These are phyloP conservation scores for Diaporthe eres DNA, from an alignment of 2,329 filamentous ascomycete genomes.

Conservation along the genomic window DNA sequence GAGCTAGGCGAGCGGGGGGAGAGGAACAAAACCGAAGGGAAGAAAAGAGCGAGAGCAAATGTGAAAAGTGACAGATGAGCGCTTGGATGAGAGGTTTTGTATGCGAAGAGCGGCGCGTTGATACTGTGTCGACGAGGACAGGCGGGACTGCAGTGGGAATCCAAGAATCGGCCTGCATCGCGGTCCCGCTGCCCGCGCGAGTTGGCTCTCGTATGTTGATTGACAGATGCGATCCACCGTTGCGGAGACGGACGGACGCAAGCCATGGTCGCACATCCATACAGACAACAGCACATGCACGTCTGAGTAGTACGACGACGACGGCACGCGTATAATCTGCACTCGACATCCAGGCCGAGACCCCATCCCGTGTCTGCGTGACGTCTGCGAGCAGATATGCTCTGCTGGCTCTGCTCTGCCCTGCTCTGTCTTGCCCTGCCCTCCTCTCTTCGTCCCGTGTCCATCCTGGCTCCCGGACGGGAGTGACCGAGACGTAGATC, in stretches of 20 bases:
- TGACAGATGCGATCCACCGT: slow-evolving; percentile 7
- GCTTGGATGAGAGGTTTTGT: not conserved
- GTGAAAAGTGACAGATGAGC: slow-evolving; percentile 24
- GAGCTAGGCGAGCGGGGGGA: slow-evolving; percentile 13
- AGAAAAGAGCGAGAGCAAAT: slow-evolving; percentile 19
- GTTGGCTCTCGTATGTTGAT: slow-evolving; percentile 5
- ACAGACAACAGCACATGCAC: not conserved
- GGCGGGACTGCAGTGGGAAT: not conserved
- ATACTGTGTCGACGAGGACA: not conserved
- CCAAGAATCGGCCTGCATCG: not conserved
- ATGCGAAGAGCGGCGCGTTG: not conserved
- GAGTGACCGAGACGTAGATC: not conserved
- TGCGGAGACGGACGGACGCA: slow-evolving; percentile 7
- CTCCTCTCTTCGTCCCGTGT: not conserved
- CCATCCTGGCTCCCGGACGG: not conserved
- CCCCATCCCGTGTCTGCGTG: not conserved
- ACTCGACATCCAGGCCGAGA: not conserved
- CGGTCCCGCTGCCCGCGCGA: not conserved
- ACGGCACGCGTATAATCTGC: not conserved
- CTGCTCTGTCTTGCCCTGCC: not conserved
- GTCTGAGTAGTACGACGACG: not conserved
- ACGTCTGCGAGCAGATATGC: no score
- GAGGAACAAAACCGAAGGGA: not conserved
- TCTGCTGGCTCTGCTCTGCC: not conserved
- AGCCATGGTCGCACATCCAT: not conserved